A percentile compares a stretch with the other conserved stretches of the same genome.
phyloP scores from a whole-genome alignment of 2,329 filamentous ascomycete genomes.

The Raffaelea ambrosiae region DNA sequence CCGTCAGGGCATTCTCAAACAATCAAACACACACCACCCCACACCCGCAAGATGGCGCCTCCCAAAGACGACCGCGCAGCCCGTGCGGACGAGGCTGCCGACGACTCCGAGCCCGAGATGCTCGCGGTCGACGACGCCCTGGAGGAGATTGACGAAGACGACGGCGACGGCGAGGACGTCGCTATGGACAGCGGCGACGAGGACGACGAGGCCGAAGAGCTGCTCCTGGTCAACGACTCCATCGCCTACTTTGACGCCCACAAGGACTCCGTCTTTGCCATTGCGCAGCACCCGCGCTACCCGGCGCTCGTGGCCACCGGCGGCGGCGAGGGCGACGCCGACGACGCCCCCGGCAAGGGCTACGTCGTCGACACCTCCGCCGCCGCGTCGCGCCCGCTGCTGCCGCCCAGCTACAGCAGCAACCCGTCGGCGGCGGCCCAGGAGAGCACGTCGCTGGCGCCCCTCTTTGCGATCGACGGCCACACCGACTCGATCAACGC shows the following conservation, averaged over 20 bases:
- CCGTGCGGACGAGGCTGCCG: conserved; percentile 27
- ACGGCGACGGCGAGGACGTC: conserved; percentile 48
- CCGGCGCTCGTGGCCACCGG: conserved; percentile 78
- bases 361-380: conserved; percentile 75
- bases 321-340: conserved; percentile 54
- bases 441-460: conserved; percentile 48
- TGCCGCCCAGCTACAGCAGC: conserved; percentile 68
- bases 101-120: conserved; percentile 58
- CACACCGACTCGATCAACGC: conserved; percentile 89
- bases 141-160: conserved; percentile 59
- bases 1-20: no score
- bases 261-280: conserved; percentile 87
- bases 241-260: conserved; percentile 85
- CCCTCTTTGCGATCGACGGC: conserved; percentile 71
- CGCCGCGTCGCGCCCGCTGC: conserved; percentile 52
- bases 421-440: conserved; percentile 49
- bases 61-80: conserved; percentile 23
- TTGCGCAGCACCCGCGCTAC: conserved; percentile 81
- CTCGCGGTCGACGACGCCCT: conserved; percentile 69
- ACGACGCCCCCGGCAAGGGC: conserved; percentile 63
- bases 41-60: conserved; percentile 12
- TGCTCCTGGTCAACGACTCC: conserved; percentile 84
- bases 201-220: conserved; percentile 51
- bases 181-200: conserved; percentile 19
- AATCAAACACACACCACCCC: neutral